Evolutionary conservation across 257 asterid species (phyloP).

Genomic region (Capsicum rhomboideum): DNA sequence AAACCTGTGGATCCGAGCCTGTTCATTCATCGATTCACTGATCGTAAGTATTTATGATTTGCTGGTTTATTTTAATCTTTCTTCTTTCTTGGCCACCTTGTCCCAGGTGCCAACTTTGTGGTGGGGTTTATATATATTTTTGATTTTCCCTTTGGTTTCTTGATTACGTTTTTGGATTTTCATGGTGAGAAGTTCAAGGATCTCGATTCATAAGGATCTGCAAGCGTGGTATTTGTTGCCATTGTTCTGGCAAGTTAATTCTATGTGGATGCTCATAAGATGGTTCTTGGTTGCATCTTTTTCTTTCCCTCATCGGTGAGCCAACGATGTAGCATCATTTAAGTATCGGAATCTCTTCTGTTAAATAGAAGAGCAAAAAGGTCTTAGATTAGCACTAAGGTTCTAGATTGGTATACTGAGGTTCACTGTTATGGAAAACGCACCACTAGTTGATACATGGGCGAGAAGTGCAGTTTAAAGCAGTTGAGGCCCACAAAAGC

Average conservation of each 20-base stretch:
- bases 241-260: not conserved
- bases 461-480: not conserved
- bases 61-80: not conserved
- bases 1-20: slow-evolving; percentile 92
- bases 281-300: not conserved
- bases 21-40: slow-evolving; percentile 73
- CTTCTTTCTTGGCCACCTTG: not conserved
- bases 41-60: slow-evolving; percentile 35
- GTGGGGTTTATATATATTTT: not conserved
- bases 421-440: not conserved
- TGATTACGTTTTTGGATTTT: not conserved
- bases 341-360: not conserved
- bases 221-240: not conserved
- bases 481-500: not conserved
- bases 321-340: not conserved
- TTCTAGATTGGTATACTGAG: not conserved
- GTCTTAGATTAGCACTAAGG: not conserved
- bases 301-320: not conserved
- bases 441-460: not conserved
- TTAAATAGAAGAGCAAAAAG: not conserved
- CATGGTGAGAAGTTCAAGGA: not conserved
- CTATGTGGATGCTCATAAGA: not conserved
- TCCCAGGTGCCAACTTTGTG: not conserved
- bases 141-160: not conserved
- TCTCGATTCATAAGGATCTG: not conserved